A percentile compares a stretch with the other conserved stretches of the same genome.
These are phyloP conservation scores for Clitoria ternatea DNA, from an alignment of 306 rosid species.

Conservation along the genomic window DNA sequence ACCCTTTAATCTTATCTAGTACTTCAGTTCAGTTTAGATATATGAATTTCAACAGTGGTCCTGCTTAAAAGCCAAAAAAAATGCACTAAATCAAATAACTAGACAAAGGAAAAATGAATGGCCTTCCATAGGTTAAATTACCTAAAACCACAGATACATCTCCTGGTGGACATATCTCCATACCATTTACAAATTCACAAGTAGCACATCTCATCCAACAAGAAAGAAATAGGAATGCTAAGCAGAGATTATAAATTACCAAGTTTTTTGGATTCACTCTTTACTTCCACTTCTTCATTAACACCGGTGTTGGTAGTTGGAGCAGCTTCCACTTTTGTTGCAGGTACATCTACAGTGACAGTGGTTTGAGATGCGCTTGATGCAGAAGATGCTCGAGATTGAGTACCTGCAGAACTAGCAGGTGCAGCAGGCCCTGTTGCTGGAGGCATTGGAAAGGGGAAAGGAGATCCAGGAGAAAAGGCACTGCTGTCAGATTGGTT, in stretches of 20 bases:
- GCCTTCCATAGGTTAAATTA: background rate
- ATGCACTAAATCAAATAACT: background rate
- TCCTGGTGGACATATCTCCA: background rate
- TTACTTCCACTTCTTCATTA: slow-evolving; percentile 40
- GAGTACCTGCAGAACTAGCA: slow-evolving; percentile 28
- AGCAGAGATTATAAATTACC: slow-evolving; percentile 48
- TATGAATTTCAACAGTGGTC: background rate
- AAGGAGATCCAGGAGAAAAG: slow-evolving; percentile 69
- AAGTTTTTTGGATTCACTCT: slow-evolving; percentile 47
- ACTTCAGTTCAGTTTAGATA: background rate
- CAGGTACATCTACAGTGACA: slow-evolving; percentile 69
- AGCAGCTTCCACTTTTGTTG: slow-evolving; percentile 53
- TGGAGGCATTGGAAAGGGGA: slow-evolving; percentile 68
- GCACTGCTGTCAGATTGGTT: slow-evolving; percentile 52
- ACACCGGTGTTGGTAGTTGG: slow-evolving; percentile 39
- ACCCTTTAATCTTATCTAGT: background rate
- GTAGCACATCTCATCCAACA: slow-evolving; percentile 8
- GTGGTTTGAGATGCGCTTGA: slow-evolving; percentile 47
- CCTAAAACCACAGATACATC: background rate
- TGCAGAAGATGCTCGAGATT: slow-evolving; percentile 28
- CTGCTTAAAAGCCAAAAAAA: background rate
- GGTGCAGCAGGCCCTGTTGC: slow-evolving; percentile 44
- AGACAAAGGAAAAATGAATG: background rate
- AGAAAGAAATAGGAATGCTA: background rate
- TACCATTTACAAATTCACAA: slow-evolving; percentile 6